Evolutionary conservation across 768 basidiomycete species (phyloP), one percentile per base, ranked within the genome.

Genomic region (Podaxis sp.): DNA sequence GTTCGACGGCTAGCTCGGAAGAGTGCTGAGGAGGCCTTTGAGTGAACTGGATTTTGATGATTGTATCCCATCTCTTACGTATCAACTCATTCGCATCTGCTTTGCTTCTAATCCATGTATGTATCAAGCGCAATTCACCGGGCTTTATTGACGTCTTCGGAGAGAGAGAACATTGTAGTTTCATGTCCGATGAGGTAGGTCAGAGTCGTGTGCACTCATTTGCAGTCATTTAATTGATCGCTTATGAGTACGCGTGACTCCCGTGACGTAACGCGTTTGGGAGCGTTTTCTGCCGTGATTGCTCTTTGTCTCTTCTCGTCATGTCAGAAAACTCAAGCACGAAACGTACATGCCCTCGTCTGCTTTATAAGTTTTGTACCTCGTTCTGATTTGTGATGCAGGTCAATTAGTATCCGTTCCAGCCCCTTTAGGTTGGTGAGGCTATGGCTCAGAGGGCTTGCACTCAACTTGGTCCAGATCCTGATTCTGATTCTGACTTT

Each of bases 1-100:
- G 96, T 99, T 59, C 88, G 95, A 68, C 85, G 93, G 66, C 76
- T 99, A 66, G 96, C 86, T 52, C 84, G 96, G 64, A 82, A 82
- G 76, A 91, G 90, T 68, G 96, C 95, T 11, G 96, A 99, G 72
- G 95, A 95, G 70, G 90, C 87, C 1, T 92, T 83, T 68, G 92
- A 94, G 69, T 91, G 71, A 80, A 66, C 22, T n/a, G 8, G 26
- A 54, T 58, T 40, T 62, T 19, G 38, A 39, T 11, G 22, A n/a
- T 56, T 56, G 44, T n/a, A 49, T 52, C 12, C n/a, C 30, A 56
- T 22, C 26, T 42, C 36, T 56, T 63, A 22, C 54, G 39, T 56
- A 38, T 62, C 36, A 15, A 24, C 30, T 52, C 61, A 49, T 22
- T 26, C 51, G 33, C 61, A 63, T 52, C 46, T 57, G 24, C 48